Evolutionary conservation across 139 green algal genomes (phyloP).

Genomic region (Volvox reticuliferus): DNA sequence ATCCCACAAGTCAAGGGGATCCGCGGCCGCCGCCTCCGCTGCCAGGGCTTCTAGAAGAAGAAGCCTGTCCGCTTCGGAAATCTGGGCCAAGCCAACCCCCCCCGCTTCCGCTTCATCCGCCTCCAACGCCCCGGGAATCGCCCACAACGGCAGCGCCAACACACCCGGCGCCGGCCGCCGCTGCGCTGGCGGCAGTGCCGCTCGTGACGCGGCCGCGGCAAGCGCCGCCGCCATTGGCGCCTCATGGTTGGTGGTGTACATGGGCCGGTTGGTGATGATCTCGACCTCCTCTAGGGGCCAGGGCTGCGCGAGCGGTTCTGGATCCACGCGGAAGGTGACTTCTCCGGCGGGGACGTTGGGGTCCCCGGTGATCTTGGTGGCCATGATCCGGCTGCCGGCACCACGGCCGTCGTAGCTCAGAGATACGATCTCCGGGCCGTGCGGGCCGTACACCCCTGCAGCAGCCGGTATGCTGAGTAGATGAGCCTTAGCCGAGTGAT

Average conservation of each 20-base stretch:
- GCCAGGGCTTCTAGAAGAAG: neutral
- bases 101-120: neutral
- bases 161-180: neutral
- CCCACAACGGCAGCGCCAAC: slow-evolving; percentile 1
- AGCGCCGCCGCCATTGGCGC: slow-evolving; percentile 4
- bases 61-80: too few relatives aligned
- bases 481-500: too few relatives aligned
- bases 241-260: neutral
- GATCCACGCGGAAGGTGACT: slow-evolving; percentile 41
- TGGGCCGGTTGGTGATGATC: slow-evolving; percentile 11
- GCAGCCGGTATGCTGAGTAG: neutral
- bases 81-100: neutral
- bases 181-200: neutral
- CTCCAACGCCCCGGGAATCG: neutral
- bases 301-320: slow-evolving; percentile 49
- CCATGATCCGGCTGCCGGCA: slow-evolving; percentile 41
- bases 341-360: slow-evolving; percentile 57
- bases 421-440: slow-evolving; percentile 56
- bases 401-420: slow-evolving; percentile 49
- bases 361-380: slow-evolving; percentile 60
- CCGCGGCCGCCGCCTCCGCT: slow-evolving; percentile 12
- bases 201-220: neutral
- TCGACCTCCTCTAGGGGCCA: slow-evolving; percentile 47
- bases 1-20: slow-evolving; percentile 17
- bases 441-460: slow-evolving; percentile 61